A percentile compares a stretch with the other conserved stretches of the same genome.
Conservation (phyloP, 2,329 filamentous ascomycete genomes). For the Diaporthe eres region DNA sequence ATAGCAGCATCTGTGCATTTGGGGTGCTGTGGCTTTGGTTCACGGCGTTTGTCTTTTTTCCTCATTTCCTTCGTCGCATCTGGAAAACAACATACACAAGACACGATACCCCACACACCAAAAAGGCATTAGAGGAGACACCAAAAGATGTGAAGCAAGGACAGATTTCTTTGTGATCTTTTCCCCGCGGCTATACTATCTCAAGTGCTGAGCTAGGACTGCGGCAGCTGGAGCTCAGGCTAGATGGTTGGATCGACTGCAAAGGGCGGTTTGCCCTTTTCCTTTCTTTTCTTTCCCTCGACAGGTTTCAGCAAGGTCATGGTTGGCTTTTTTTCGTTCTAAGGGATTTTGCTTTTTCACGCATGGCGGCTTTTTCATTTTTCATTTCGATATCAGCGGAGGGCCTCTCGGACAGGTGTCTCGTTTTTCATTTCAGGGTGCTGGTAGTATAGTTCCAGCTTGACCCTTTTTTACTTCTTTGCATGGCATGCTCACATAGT, state of each 20-base stretch:
- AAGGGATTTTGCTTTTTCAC: neutral
- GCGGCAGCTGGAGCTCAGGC: neutral
- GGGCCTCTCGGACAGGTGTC: neutral
- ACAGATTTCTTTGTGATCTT: neutral
- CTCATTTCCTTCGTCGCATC: neutral
- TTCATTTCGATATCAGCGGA: neutral
- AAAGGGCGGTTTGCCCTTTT: neutral
- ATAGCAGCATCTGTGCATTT: neutral
- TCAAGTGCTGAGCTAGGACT: neutral
- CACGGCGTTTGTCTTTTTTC: neutral
- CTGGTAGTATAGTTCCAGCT: neutral
- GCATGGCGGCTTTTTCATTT: neutral
- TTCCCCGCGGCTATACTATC: neutral
- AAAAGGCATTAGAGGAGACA: neutral
- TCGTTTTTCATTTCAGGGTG: neutral
- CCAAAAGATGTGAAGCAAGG: neutral
- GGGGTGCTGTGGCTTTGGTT: neutral
- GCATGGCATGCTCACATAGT: neutral
- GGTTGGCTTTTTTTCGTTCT: neutral
- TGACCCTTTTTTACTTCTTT: neutral
- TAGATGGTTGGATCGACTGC: neutral
- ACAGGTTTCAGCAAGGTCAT: neutral
- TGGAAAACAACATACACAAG: neutral
- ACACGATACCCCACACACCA: constrained; percentile 2
- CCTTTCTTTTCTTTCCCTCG: neutral